Percentiles rank a stretch among this genome's conserved stretches.
Evolutionary conservation across 306 rosid genomes (phyloP).

Genomic region (Dalbergia cochinchinensis): DNA sequence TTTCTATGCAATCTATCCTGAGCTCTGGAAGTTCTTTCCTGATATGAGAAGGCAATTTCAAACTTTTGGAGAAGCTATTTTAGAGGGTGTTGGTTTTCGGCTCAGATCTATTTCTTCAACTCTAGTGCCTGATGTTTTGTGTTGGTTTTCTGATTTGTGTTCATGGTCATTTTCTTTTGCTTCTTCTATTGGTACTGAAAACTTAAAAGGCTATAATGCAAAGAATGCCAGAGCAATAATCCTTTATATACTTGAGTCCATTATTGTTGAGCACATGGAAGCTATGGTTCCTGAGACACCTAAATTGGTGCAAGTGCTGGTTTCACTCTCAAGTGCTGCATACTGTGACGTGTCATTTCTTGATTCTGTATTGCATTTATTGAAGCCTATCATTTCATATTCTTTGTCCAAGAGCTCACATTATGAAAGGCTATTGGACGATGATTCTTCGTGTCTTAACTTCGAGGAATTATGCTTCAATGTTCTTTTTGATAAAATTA

Average conservation of each 20-base stretch:
- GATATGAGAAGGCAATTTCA: conserved; percentile 78
- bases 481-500: conserved; percentile 70
- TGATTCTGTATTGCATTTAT: conserved; percentile 70
- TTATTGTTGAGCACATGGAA: conserved; percentile 90
- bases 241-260: conserved; percentile 83
- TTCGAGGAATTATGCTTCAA: conserved; percentile 88
- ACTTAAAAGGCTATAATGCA: conserved; percentile 77
- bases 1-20: conserved; percentile 82
- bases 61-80: conserved; percentile 81
- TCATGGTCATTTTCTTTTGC: conserved; percentile 73
- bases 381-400: conserved; percentile 89
- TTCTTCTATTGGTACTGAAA: conserved; percentile 53
- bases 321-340: conserved; percentile 75
- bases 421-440: conserved; percentile 69
- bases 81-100: conserved; percentile 94
- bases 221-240: conserved; percentile 90
- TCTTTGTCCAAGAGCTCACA: conserved; percentile 71
- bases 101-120: conserved; percentile 80
- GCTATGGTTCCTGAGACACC: conserved; percentile 93
- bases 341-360: conserved; percentile 95
- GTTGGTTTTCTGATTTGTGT: conserved; percentile 92
- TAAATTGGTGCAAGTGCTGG: conserved; percentile 77
- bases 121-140: conserved; percentile 81
- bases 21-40: conserved; percentile 81
- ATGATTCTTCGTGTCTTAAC: conserved; percentile 76